Base-by-base conservation (phyloP, 2,329 filamentous ascomycete genomes). In the Trichothecium roseum region DNA sequence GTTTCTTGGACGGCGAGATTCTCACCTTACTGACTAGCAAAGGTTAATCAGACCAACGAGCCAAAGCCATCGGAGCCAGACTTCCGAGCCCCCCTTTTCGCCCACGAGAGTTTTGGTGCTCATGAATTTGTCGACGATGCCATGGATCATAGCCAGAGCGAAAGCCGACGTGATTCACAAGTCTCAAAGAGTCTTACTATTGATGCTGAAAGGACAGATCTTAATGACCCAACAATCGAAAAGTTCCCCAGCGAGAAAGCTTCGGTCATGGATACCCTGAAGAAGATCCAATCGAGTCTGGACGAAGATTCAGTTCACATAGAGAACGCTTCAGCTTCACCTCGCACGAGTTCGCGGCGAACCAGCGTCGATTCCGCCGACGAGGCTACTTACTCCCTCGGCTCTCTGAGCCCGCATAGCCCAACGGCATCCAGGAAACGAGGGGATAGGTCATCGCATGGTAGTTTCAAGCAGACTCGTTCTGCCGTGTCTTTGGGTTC, bases 211-310 rank as follows among this genome's bases (percentile, higher is more conserved):
- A 16, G 18, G 7, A 18, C 36, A 18, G 66, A 69, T 32, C 40
- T 63, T 3, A 56, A 63, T 32, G 68, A 72, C 34, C 66, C 68
- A 2, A 67, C 60, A 0, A 48, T 72, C 8, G 68, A 70, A 40
- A 53, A 47, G 14, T 69, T 71, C 41, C 68, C 68, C 3, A 66
- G 59, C 1, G 60, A 62, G 34, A 55, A 57, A 13, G 51, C 55
- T 1, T 63, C 61, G 5, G 66, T 71, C 34, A 49, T 70, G 10
- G 56, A 62, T 32, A 55, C 62, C 1, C 54, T 72, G 12, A 60
- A 63, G 6, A 63, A 61, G 35, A 59, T 72, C 12, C 62, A 62
- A 37, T 66, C 62, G 0, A 60, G 63, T 29, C 53, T 63, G 1
- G 53, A 55, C 28, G 62, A 60, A 30, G 62, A 67, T 24, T 52